A percentile compares a stretch with the other conserved stretches of the same genome.
phyloP scores from a whole-genome alignment of 768 basidiomycete species.

The Pulveroboletus sp. region DNA sequence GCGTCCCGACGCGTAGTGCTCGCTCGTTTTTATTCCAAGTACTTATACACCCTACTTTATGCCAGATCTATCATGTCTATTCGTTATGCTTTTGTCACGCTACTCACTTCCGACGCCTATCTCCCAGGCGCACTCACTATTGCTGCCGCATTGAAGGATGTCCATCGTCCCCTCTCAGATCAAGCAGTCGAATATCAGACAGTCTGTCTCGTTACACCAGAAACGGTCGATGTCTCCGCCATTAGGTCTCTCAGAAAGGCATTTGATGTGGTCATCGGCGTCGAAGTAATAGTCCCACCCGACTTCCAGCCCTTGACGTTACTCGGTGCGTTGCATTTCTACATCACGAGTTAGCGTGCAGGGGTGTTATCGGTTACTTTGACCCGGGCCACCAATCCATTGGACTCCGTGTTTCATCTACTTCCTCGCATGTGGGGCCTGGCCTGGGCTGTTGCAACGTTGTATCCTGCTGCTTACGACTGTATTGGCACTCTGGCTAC shows the following conservation, averaged over 20 bases:
- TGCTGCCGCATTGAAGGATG: constrained; percentile 77
- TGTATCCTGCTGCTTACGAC: constrained; percentile 15
- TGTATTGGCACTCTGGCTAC: not conserved
- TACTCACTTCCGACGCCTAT: constrained; percentile 89
- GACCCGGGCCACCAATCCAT: constrained; percentile 7
- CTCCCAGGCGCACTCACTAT: constrained; percentile 89
- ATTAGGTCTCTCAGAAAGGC: constrained; percentile 75
- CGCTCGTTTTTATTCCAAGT: constrained; percentile 9
- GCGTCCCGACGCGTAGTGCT: too few species aligned
- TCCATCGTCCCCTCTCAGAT: constrained; percentile 48
- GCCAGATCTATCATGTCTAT: constrained; percentile 45
- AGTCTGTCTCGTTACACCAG: constrained; percentile 91
- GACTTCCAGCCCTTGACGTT: constrained; percentile 65
- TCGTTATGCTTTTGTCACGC: constrained; percentile 83
- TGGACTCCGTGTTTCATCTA: constrained; percentile 10
- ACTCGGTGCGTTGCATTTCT: constrained; percentile 56
- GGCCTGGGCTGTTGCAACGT: constrained; percentile 14
- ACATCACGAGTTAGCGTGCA: constrained; percentile 2
- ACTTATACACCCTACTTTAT: too few species aligned
- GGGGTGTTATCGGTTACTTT: not conserved
- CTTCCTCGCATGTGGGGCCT: constrained; percentile 5
- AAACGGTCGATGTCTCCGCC: constrained; percentile 79
- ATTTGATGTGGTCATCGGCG: constrained; percentile 85
- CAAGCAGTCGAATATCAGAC: constrained; percentile 59
- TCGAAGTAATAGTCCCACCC: constrained; percentile 78